Evolutionary conservation across 78 protist genomes (phyloP).

Genomic region (Speleostelium caveatum): DNA sequence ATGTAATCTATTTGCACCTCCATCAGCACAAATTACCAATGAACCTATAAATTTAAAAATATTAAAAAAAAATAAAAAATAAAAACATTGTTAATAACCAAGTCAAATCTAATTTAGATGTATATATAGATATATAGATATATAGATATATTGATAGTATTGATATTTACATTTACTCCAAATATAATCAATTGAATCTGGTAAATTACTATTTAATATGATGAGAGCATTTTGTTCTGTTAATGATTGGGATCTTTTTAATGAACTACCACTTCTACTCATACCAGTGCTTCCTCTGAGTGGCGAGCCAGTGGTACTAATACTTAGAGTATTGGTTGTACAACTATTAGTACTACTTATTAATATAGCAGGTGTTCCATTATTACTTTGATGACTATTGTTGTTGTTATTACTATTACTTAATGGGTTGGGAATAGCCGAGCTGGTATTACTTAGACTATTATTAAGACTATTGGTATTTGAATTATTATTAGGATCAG

Average conservation of each 20-base stretch:
- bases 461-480: too few species aligned
- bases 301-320: neutral
- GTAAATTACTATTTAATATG: neutral
- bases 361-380: neutral
- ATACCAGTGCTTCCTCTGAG: neutral
- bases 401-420: neutral
- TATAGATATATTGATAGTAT: too few species aligned
- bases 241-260: slow-evolving; percentile 3
- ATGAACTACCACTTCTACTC: neutral
- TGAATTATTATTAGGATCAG: too few species aligned
- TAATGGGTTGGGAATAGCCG: too few species aligned
- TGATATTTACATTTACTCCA: neutral
- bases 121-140: too few species aligned
- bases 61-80: too few species aligned
- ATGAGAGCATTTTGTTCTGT: neutral
- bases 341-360: neutral
- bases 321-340: neutral
- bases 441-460: too few species aligned
- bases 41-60: too few species aligned
- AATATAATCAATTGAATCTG: neutral
- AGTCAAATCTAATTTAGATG: too few species aligned
- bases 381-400: neutral
- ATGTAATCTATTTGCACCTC: slow-evolving; percentile 63
- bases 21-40: slow-evolving; percentile 64
- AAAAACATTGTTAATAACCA: too few species aligned